Evolutionary conservation across 352 stramenopile species (phyloP).

Genomic region (Phytophthora rubi): DNA sequence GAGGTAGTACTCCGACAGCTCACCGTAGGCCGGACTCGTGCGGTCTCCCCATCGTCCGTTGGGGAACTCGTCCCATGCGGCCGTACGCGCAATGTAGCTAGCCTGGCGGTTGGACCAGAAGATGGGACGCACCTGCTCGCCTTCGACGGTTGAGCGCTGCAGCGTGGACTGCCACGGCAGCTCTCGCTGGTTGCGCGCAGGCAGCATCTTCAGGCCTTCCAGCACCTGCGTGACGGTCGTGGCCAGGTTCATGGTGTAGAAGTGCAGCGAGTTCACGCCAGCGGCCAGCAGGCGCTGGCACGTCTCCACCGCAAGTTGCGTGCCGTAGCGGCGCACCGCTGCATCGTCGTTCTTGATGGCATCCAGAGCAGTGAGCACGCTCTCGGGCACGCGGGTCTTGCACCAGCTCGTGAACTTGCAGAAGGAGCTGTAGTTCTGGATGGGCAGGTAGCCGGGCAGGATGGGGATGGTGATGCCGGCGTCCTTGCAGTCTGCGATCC

Average conservation of each 20-base stretch:
- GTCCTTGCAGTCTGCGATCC: constrained; percentile 93
- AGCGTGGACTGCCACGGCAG: constrained; percentile 79
- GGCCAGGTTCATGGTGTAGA: constrained; percentile 97
- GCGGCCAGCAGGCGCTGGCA: constrained; percentile 90
- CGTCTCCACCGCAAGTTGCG: constrained; percentile 94
- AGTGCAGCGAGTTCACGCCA: constrained; percentile 87
- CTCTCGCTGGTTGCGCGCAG: constrained; percentile 65
- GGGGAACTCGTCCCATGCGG: constrained; percentile 97
- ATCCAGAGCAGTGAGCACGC: constrained; percentile 75
- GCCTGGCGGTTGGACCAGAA: constrained; percentile 98
- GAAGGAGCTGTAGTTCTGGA: constrained; percentile 96
- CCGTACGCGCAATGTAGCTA: constrained; percentile 96
- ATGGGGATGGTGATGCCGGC: constrained; percentile 96
- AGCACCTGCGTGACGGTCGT: constrained; percentile 88
- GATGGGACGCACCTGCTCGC: constrained; percentile 95
- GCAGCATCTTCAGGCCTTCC: constrained; percentile 71
- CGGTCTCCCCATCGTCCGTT: constrained; percentile 96
- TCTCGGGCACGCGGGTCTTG: constrained; percentile 94
- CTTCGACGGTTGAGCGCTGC: constrained; percentile 66
- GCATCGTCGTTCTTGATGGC: constrained; percentile 95
- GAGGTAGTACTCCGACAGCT: constrained; percentile 96
- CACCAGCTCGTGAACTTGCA: constrained; percentile 99
- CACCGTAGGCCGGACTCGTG: constrained; percentile 94
- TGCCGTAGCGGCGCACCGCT: constrained; percentile 94
- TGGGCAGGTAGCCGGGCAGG: constrained; percentile 92